These are phyloP conservation scores for Onygenales sp. DNA, from an alignment of 2,329 filamentous ascomycete species.

Conservation along the genomic window DNA sequence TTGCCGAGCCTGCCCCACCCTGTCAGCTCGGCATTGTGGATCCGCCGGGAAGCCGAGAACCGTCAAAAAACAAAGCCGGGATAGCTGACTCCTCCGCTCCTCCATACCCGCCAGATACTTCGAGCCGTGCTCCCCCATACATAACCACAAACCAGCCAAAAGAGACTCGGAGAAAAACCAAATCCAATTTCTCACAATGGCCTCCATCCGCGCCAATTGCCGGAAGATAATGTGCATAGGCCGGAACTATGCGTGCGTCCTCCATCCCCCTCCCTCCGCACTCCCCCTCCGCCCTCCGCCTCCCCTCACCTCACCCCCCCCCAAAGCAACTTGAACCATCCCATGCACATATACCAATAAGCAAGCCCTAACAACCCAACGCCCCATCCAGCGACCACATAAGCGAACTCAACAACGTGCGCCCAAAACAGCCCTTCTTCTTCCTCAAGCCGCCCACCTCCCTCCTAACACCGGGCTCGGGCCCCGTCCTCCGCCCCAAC, in stretches of 20 bases:
- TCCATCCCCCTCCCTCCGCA: not conserved
- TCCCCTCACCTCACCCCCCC: not conserved
- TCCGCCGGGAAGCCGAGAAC: no score
- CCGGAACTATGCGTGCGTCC: conserved; percentile 81
- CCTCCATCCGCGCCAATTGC: conserved; percentile 42
- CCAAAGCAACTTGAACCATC: not conserved
- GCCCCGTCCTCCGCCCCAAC: conserved; percentile 70
- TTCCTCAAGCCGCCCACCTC: conserved; percentile 92
- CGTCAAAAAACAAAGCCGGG: no score
- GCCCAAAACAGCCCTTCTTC: conserved; percentile 95
- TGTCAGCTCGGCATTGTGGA: no score
- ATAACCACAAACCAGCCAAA: no score
- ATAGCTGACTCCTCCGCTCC: no score
- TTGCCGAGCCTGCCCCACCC: no score
- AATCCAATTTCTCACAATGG: conserved; percentile 21
- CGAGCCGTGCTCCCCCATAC: no score
- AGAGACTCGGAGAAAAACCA: not conserved
- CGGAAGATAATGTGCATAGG: conserved; percentile 86
- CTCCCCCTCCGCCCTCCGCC: not conserved
- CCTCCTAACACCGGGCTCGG: conserved; percentile 61
- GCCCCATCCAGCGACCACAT: conserved; percentile 65
- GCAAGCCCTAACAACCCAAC: not conserved
- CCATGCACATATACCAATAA: not conserved
- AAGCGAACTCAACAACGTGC: conserved; percentile 75
- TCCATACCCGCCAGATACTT: no score